phyloP scores from a whole-genome alignment of 1,284 basidiomycete genomes.

The Ceratobasidium sp. region DNA sequence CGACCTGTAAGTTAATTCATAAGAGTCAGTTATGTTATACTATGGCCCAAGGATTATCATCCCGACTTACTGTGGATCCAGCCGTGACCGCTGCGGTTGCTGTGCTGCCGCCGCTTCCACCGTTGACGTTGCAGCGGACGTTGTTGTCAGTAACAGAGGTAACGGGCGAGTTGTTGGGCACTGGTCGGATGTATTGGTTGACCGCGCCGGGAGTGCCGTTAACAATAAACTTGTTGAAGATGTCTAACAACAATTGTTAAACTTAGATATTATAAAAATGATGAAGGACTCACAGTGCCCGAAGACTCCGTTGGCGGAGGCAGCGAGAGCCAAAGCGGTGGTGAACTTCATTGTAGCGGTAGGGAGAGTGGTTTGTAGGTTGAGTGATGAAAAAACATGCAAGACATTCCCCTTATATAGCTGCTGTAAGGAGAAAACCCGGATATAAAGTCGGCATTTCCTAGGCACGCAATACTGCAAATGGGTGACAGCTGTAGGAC shows the following conservation, averaged over 20 bases:
- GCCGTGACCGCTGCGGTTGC: conserved; percentile 62
- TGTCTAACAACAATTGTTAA: conserved; percentile 15
- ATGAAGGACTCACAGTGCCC: conserved; percentile 21
- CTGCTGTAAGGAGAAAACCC: conserved; percentile 14
- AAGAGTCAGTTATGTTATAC: conserved; percentile 15
- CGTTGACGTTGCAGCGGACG: conserved; percentile 63
- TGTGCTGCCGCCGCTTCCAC: conserved; percentile 61
- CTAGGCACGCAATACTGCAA: not conserved
- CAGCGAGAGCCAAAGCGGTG: conserved; percentile 8
- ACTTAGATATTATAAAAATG: not conserved
- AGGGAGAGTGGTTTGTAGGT: not conserved
- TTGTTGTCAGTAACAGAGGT: conserved; percentile 67
- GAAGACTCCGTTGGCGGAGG: conserved; percentile 36
- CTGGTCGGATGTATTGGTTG: conserved; percentile 58
- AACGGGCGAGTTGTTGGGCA: conserved; percentile 68
- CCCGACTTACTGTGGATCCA: conserved; percentile 54
- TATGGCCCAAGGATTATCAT: too few species aligned
- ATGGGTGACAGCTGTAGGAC: not conserved
- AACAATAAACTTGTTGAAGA: conserved; percentile 53
- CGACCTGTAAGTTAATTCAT: conserved; percentile 64
- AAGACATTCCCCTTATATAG: conserved; percentile 13
- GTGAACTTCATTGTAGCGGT: conserved; percentile 16
- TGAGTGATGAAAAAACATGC: not conserved
- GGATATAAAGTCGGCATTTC: conserved; percentile 16
- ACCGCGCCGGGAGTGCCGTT: conserved; percentile 62